A percentile compares a stretch with the other conserved stretches of the same genome.
Evolutionary conservation across 768 basidiomycete genomes (phyloP).

Genomic region (Suillus spraguei): DNA sequence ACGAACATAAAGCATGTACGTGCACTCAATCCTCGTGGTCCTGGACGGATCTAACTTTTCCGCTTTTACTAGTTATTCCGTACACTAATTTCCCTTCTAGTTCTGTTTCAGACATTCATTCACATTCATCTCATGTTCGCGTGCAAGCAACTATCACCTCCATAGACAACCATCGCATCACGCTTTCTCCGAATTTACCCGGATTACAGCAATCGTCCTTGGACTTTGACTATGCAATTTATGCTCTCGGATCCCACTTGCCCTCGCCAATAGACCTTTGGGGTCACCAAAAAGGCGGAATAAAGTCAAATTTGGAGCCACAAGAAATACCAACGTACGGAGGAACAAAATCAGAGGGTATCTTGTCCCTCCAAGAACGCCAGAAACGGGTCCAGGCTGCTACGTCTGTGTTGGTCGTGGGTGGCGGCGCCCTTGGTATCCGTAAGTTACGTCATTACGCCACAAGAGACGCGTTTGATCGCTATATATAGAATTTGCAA

Average conservation of each 20-base stretch:
- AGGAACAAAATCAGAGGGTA: constrained; percentile 50
- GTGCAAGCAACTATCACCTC: constrained; percentile 50
- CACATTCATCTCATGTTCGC: constrained; percentile 29
- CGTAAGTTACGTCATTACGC: constrained; percentile 42
- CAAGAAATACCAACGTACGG: constrained; percentile 23
- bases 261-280: constrained; percentile 59
- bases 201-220: constrained; percentile 29
- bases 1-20: constrained; percentile 68
- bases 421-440: constrained; percentile 74
- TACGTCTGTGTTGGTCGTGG: constrained; percentile 60
- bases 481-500: constrained; percentile 53
- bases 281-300: constrained; percentile 27
- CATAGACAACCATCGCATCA: constrained; percentile 42
- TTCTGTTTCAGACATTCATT: constrained; percentile 14
- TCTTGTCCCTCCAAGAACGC: constrained; percentile 52
- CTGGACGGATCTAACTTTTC: constrained; percentile 8
- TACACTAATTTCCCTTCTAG: constrained; percentile 48
- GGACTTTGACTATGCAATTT: constrained; percentile 57
- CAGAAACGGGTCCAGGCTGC: constrained; percentile 52
- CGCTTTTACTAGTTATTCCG: constrained; percentile 46
- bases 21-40: constrained; percentile 5
- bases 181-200: constrained; percentile 3
- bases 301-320: background rate
- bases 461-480: background rate
- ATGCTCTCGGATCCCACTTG: constrained; percentile 62